Conservation (phyloP, 2,329 filamentous ascomycete species). For the Periconia sp. region DNA sequence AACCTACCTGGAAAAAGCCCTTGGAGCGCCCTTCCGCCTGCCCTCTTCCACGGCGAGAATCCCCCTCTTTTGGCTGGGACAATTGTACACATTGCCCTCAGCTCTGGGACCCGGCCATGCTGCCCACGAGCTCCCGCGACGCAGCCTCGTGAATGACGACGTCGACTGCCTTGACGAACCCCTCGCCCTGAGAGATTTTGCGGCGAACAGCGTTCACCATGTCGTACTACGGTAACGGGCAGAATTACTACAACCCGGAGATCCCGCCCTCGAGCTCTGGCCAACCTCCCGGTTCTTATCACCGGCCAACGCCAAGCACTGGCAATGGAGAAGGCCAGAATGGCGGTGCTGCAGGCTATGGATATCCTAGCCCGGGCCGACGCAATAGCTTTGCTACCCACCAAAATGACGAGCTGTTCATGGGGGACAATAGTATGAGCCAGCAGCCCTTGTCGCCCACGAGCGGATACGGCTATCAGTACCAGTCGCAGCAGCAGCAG, state of each 20-base stretch:
- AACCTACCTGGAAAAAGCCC: too few relatives aligned
- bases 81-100: too few relatives aligned
- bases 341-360: conserved; percentile 46
- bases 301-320: conserved; percentile 70
- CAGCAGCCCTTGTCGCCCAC: conserved; percentile 38
- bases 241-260: conserved; percentile 56
- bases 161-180: conserved; percentile 19
- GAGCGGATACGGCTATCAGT: conserved; percentile 36
- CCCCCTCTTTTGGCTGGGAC: too few relatives aligned
- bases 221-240: conserved; percentile 64
- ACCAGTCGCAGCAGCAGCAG: conserved; percentile 52
- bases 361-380: conserved; percentile 44
- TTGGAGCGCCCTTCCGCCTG: too few relatives aligned
- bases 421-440: conserved; percentile 47
- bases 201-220: conserved; percentile 46
- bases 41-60: too few relatives aligned
- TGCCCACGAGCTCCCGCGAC: conserved; percentile 33
- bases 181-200: conserved; percentile 8
- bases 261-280: conserved; percentile 47
- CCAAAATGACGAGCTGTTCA: conserved; percentile 67
- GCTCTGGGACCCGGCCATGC: conserved; percentile 40
- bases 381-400: conserved; percentile 43
- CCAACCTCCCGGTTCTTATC: conserved; percentile 31
- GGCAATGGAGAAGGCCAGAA: conserved; percentile 76
- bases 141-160: conserved; percentile 46